Evolutionary conservation across 1,284 basidiomycete genomes (phyloP).

Genomic region (Tylopilus orsonianus): DNA sequence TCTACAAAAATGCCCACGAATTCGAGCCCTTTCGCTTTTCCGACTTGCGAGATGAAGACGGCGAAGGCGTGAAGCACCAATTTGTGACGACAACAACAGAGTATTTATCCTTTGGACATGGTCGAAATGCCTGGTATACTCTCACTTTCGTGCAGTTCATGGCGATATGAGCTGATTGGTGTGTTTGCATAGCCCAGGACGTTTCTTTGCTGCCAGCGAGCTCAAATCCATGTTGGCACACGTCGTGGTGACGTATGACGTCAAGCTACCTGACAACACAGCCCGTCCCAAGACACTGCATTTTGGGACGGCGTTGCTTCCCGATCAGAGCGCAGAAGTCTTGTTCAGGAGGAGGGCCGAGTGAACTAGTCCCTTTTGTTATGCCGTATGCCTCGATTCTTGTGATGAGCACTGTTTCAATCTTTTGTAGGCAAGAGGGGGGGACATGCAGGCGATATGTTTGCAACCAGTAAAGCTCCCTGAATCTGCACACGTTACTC

Average conservation of each 20-base stretch:
- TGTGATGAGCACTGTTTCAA: too few relatives aligned
- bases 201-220: conserved; percentile 21
- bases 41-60: conserved; percentile 12
- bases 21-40: conserved; percentile 38
- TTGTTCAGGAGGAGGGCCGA: conserved; percentile 22
- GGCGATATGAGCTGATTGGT: not conserved
- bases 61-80: conserved; percentile 20
- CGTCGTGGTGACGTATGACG: conserved; percentile 32
- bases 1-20: conserved; percentile 25
- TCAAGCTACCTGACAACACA: conserved; percentile 27
- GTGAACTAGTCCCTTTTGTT: too few relatives aligned
- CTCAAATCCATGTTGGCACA: conserved; percentile 35
- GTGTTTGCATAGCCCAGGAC: conserved; percentile 12
- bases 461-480: too few relatives aligned
- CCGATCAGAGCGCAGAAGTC: conserved; percentile 11
- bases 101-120: conserved; percentile 18
- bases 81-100: conserved; percentile 12
- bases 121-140: conserved; percentile 17
- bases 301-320: not conserved
- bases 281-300: conserved; percentile 22
- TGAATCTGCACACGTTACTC: too few relatives aligned
- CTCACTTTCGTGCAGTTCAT: not conserved
- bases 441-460: too few relatives aligned
- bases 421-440: too few relatives aligned
- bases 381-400: too few relatives aligned